Percentiles rank a stretch among this genome's conserved stretches.
These are phyloP conservation scores for Pontederia crassipes DNA, from an alignment of 176 grass and related monocot genomes.

Conservation along the genomic window DNA sequence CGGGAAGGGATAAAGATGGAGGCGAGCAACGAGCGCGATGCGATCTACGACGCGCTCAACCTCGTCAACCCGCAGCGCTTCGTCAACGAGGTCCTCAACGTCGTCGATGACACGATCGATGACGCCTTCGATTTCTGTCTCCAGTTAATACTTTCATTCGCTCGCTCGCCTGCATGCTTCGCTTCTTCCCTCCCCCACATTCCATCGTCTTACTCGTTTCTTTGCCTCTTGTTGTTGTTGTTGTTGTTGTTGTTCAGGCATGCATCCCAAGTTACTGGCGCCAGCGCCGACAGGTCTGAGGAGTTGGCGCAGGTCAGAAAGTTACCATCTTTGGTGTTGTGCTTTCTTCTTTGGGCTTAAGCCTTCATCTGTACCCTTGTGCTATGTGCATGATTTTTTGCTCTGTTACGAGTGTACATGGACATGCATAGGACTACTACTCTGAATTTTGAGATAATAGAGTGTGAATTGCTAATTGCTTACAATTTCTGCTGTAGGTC, in stretches of 20 bases:
- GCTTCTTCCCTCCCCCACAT: not conserved
- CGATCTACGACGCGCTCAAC: slow-evolving; percentile 21
- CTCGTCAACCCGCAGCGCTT: slow-evolving; percentile 32
- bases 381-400: too few relatives aligned
- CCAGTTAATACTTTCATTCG: slow-evolving; percentile 23
- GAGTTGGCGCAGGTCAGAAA: slow-evolving; percentile 25
- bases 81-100: slow-evolving; percentile 34
- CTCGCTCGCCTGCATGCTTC: not conserved
- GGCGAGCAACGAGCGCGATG: slow-evolving; percentile 15
- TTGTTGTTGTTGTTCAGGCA: not conserved
- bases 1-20: not conserved
- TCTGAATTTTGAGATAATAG: not conserved
- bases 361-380: not conserved
- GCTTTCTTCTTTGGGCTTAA: not conserved
- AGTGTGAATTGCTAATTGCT: too few relatives aligned
- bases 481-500: too few relatives aligned
- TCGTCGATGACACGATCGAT: slow-evolving; percentile 30
- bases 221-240: not conserved
- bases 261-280: not conserved
- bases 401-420: too few relatives aligned
- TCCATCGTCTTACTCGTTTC: not conserved
- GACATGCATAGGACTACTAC: not conserved
- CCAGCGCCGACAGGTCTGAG: slow-evolving; percentile 16
- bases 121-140: slow-evolving; percentile 27
- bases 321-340: not conserved